Base-by-base conservation (phyloP, 1,139 yeast species). In the Kazachstania sp. region DNA sequence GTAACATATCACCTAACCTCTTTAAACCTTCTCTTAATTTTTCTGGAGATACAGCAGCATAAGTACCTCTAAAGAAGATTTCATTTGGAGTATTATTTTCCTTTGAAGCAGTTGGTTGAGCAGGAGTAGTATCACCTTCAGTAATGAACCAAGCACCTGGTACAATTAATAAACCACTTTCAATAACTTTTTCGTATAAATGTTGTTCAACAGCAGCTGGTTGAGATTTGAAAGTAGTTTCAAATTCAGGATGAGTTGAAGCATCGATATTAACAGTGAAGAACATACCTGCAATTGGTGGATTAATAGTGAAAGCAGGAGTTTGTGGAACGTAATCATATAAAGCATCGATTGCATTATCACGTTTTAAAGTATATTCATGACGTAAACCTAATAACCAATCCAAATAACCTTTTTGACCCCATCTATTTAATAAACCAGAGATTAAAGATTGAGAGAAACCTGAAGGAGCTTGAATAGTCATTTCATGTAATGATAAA, bases 341-440 rank as follows among this genome's bases (percentile, higher is more conserved):
- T 45, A 78, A 65, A 4, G 81, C 70, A 56, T 78, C 83, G 46
- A 78, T 73, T 41, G 83, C 78, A 44, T 74, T 75, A 55, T 79
- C 88, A 68, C 90, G 79, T 66, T 86, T 84, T 57, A 71, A 73
- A 37, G 94, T 81, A 71, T 87, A 87, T 61, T 83, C 94, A 52
- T 78, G 77, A 70, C 96, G 81, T 61, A 90, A 74, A 49, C 85
- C 85, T 55, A 86, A 81, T 64, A 90, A 77, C 97, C 97, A 90
- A 67, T 86, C 92, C 59, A 87, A 60, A 72, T 85, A 81, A 26
- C 86, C 86, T 6, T 67, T 72, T 67, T 81, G 90, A 54, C 82
- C 90, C 92, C 86, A 84, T 63, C 81, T 74, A 56, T 75, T 73
- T 57, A 82, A 71, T 46, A 73, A 69, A 34, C 83, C 85, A 59